phyloP scores from a whole-genome alignment of 2,329 filamentous ascomycete species.

The Apiospora rasikravindrae region DNA sequence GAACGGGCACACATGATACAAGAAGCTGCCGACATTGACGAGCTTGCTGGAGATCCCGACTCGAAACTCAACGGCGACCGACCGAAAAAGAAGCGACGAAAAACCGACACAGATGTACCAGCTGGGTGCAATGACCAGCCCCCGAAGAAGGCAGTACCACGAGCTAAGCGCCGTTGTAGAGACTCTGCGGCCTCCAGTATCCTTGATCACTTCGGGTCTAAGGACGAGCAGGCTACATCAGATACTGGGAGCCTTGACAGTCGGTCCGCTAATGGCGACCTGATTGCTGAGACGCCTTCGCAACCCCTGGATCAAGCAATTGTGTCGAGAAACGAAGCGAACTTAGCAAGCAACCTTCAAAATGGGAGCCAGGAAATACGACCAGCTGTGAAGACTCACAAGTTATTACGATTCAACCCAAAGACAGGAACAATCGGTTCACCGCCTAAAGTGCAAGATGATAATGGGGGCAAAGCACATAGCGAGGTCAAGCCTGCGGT shows the following conservation, averaged over 20 bases:
- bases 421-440: constrained; percentile 68
- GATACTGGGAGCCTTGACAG: constrained; percentile 21
- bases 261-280: constrained; percentile 5
- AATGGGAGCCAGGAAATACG: not conserved
- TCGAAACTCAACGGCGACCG: not conserved
- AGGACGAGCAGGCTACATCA: constrained; percentile 16
- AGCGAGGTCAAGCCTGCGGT: constrained; percentile 23
- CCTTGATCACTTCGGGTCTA: constrained; percentile 26
- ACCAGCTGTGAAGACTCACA: constrained; percentile 46
- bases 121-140: constrained; percentile 20
- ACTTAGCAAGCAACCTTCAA: not conserved
- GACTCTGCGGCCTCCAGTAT: constrained; percentile 28
- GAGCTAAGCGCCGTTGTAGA: constrained; percentile 26
- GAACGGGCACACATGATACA: constrained; percentile 24
- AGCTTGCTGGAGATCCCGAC: not conserved
- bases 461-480: constrained; percentile 14
- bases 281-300: constrained; percentile 4
- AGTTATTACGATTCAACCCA: constrained; percentile 61
- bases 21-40: constrained; percentile 24
- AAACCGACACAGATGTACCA: constrained; percentile 40
- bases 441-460: constrained; percentile 59
- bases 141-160: constrained; percentile 14
- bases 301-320: constrained; percentile 17
- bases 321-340: not conserved
- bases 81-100: constrained; percentile 47